Evolutionary conservation across 2,329 filamentous ascomycete species (phyloP).

Genomic region (Ophiostoma himal-ulmi): DNA sequence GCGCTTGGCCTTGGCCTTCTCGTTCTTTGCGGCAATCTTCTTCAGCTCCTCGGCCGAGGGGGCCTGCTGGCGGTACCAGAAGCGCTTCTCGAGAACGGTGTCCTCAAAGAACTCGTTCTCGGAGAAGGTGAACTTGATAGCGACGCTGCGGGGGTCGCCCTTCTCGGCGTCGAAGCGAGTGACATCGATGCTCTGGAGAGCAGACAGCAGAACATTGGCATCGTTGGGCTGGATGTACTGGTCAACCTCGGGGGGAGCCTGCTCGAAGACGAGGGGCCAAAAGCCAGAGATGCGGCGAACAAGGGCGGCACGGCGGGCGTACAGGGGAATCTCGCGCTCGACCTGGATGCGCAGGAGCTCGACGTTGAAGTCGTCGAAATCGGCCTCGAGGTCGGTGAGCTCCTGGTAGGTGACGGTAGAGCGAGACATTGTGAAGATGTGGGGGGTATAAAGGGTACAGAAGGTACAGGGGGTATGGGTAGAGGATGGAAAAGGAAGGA

Average conservation of each 20-base stretch:
- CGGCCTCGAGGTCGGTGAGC: conserved; percentile 70
- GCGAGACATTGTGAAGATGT: conserved; percentile 23
- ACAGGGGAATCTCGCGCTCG: conserved; percentile 62
- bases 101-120: conserved; percentile 80
- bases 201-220: conserved; percentile 62
- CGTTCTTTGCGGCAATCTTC: conserved; percentile 10
- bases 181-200: conserved; percentile 64
- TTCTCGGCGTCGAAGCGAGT: conserved; percentile 71
- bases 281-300: conserved; percentile 74
- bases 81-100: conserved; percentile 77
- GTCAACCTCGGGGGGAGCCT: conserved; percentile 78
- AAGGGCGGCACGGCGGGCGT: conserved; percentile 66
- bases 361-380: conserved; percentile 77
- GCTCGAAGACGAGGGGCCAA: conserved; percentile 91
- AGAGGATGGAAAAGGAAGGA: neutral
- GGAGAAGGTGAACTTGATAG: conserved; percentile 70
- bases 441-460: neutral
- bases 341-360: conserved; percentile 76
- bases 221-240: conserved; percentile 81
- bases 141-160: conserved; percentile 64
- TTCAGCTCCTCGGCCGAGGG: neutral
- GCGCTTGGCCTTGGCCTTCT: conserved; percentile 5
- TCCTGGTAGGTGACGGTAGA: conserved; percentile 60
- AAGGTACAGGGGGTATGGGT: neutral
- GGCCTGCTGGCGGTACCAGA: conserved; percentile 61